Evolutionary conservation across 2,329 filamentous ascomycete genomes (phyloP).

Genomic region (Emmonsiellopsis sp.): DNA sequence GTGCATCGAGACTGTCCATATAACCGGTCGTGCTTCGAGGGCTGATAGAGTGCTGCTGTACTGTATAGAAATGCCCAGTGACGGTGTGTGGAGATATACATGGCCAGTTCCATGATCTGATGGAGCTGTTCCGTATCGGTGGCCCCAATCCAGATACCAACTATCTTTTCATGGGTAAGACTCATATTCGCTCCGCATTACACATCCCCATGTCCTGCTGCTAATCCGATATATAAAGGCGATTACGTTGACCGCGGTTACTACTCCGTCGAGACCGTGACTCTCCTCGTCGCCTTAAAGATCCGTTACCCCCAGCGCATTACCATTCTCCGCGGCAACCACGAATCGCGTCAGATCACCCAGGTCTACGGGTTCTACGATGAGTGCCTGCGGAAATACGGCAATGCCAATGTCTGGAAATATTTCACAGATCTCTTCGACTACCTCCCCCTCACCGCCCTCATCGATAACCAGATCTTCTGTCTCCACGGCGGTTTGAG

Average conservation of each 20-base stretch:
- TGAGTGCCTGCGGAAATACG: conserved; percentile 96
- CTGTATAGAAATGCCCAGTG: conserved; percentile 81
- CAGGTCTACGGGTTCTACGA: conserved; percentile 99
- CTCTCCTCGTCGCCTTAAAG: conserved; percentile 90
- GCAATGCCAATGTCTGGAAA: conserved; percentile 98
- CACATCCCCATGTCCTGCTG: conserved; percentile 13
- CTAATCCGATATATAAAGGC: conserved; percentile 43
- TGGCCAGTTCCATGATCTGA: conserved; percentile 96
- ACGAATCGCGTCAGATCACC: conserved; percentile 97
- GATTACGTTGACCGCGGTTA: conserved; percentile 98
- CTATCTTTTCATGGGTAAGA: conserved; percentile 95
- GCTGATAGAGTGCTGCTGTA: conserved; percentile 7
- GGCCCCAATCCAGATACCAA: conserved; percentile 97
- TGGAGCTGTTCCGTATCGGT: conserved; percentile 99
- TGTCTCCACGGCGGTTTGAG: conserved; percentile 95
- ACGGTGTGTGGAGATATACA: conserved; percentile 99
- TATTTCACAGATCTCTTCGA: conserved; percentile 98
- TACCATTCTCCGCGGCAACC: conserved; percentile 96
- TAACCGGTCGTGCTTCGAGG: not conserved
- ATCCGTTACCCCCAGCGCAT: conserved; percentile 97
- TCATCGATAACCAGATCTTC: conserved; percentile 99
- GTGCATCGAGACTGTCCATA: not conserved
- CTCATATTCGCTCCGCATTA: not conserved
- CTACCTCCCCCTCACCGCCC: conserved; percentile 89
- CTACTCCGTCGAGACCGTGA: conserved; percentile 97